Evolutionary conservation across 2,329 filamentous ascomycete genomes (phyloP), one percentile per base, ranked within the genome.

Genomic region (Pseudogymnoascus sp.): DNA sequence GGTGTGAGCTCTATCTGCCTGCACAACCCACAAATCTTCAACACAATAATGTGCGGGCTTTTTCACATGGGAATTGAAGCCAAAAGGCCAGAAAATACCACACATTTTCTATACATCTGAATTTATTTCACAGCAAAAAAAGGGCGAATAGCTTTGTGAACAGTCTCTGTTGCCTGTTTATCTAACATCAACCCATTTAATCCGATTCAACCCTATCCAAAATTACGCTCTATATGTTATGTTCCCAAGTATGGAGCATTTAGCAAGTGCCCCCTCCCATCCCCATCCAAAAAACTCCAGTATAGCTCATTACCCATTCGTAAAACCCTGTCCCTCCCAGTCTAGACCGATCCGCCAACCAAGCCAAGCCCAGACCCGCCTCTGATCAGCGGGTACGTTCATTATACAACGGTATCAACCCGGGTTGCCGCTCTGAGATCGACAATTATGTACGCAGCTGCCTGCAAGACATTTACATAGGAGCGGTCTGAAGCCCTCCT

Each of bases 261-360:
- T 15, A 39, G 7, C 17, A 39, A 39, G 2, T 17, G 10, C 15
- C n/a, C 6, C 5, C 15, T n/a, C 37, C 37, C n/a, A 4, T n/a
- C 13, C 21, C 40, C 7, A 13, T 17, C 17, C 17, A 21, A 40
- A 44, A 29, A 47, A 47, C 41, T 26, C 41, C 41, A 21, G 39
- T 47, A 4, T 47, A 29, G 41, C 41, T 47, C 41, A 47, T 47
- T 47, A 47, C 41, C 41, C 41, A 47, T 47, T 47, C 41, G 29
- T 47, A 47, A 47, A 3, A 11, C 24, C 41, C 41, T 7, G 13
- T 44, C 40, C 40, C 21, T 26, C 26, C 40, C 40, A 47, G 24
- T 47, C 41, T 47, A 47, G 41, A 24, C 10, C 8, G 17, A 9
- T 9, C 6, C 2, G 7, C 37, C 37, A 40, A 10, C 37, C 1